phyloP scores from a whole-genome alignment of 2,329 filamentous ascomycete genomes.

The Cytospora piceae region DNA sequence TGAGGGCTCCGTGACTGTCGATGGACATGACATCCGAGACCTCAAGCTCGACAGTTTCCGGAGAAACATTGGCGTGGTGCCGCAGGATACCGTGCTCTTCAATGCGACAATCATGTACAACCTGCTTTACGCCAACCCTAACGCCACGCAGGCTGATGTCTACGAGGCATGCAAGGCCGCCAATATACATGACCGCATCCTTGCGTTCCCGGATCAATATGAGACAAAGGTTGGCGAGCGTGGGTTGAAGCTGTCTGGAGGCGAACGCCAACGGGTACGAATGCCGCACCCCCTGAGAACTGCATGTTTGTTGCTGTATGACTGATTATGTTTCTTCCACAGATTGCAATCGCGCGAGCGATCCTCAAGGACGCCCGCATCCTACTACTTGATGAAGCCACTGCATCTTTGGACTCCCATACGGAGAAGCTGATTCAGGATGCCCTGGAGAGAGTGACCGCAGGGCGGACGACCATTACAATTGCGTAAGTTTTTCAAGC shows the following conservation, averaged over 20 bases:
- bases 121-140: conserved; percentile 82
- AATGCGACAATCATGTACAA: conserved; percentile 97
- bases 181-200: conserved; percentile 90
- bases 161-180: conserved; percentile 82
- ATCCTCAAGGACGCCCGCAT: conserved; percentile 91
- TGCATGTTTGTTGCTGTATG: background rate
- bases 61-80: conserved; percentile 88
- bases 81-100: conserved; percentile 91
- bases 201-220: conserved; percentile 86
- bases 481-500: conserved; percentile 46
- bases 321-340: background rate
- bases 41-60: conserved; percentile 86
- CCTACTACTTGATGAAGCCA: conserved; percentile 92
- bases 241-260: conserved; percentile 82
- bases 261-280: conserved; percentile 80
- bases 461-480: conserved; percentile 56
- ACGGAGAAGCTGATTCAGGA: conserved; percentile 93
- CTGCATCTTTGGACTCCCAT: conserved; percentile 86
- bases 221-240: conserved; percentile 90
- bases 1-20: conserved; percentile 49
- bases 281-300: background rate
- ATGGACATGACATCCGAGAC: conserved; percentile 69
- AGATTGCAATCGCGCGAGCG: conserved; percentile 83
- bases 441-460: conserved; percentile 32
- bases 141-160: conserved; percentile 79